Conservation (phyloP, 2,329 filamentous ascomycete genomes). For the Colletotrichum australisinense region DNA sequence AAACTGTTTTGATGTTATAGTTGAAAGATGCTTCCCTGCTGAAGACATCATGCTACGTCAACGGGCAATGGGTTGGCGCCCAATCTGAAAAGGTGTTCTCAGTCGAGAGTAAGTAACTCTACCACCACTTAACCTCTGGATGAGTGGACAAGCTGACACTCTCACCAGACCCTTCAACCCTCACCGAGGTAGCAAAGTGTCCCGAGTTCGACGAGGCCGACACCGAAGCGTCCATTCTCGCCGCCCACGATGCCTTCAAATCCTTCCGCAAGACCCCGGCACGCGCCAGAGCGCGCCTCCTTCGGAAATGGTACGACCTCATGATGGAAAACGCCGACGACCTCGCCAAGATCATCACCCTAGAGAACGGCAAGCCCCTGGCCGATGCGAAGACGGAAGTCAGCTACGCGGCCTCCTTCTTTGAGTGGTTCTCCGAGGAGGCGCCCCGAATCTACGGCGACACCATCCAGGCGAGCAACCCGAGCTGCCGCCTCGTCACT, state of each 20-base stretch:
- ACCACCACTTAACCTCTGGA: background rate
- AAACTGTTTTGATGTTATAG: slow-evolving; percentile 43
- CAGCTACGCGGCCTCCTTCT: slow-evolving; percentile 68
- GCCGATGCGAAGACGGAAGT: slow-evolving; percentile 70
- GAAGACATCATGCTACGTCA: slow-evolving; percentile 78
- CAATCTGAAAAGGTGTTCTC: slow-evolving; percentile 80
- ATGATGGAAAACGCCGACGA: slow-evolving; percentile 75
- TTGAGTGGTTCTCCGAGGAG: slow-evolving; percentile 75
- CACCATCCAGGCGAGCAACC: slow-evolving; percentile 68
- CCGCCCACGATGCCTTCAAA: slow-evolving; percentile 72
- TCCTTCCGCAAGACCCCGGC: slow-evolving; percentile 70
- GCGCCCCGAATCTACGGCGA: slow-evolving; percentile 69
- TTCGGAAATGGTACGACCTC: slow-evolving; percentile 75
- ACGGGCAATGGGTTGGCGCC: slow-evolving; percentile 81
- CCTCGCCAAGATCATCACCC: slow-evolving; percentile 74
- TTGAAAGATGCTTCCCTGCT: slow-evolving; percentile 74
- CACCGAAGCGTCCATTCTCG: slow-evolving; percentile 75
- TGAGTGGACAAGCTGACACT: background rate
- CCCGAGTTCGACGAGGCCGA: slow-evolving; percentile 79
- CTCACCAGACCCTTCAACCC: slow-evolving; percentile 75
- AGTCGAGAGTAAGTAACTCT: slow-evolving; percentile 63
- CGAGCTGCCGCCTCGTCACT: slow-evolving; percentile 68
- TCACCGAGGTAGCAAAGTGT: slow-evolving; percentile 74
- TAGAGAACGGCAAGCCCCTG: slow-evolving; percentile 78
- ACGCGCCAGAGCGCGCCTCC: slow-evolving; percentile 67